Evolutionary conservation across 2,329 filamentous ascomycete species (phyloP), one percentile per base, ranked within the genome.

Genomic region (Talaromyces sp.): DNA sequence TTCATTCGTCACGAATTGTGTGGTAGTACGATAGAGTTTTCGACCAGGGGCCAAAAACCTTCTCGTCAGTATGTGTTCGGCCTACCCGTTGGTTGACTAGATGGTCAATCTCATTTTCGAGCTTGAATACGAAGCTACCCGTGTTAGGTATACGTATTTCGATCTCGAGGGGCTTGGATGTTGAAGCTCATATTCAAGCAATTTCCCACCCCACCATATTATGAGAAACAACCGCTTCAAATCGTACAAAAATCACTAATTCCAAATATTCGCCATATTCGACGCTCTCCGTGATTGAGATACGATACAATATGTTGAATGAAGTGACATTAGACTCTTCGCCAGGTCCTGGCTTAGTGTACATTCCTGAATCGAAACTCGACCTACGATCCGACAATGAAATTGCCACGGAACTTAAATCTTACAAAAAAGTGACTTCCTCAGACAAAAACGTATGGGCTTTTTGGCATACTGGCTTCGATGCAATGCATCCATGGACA

Each of bases 361-460:
- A 58, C 31, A 54, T 50, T 10, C 45, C 60, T 16, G 27, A 37
- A 63, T 56, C 54, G 14, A 41, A 50, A 8, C 35, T 57, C n/a
- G 56, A 50, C 24, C n/a, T 13, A 22, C 47, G 56, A 16, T 50
- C 54, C 7, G 63, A 65, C 39, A 59, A 45, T 33, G 69, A 72
- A n/a, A 72, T 72, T 43, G 45, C 70, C 3, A 24, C 62, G 10
- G 11, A 50, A 2, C 62, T 71, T 14, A 35, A 31, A 6, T 43
- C 64, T 14, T 68, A 48, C 45, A 41, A 48, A 16, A 73, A 75
- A 2, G 66, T 77, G 13, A 73, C 71, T 2, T 74, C 74, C 1
- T 75, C 74, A 2, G 76, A 79, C 64, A 78, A 76, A 62, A 80
- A 79, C 60, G 69, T 79, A 16, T 80, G 77, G 77, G 73, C 75